Conservation (phyloP, 2,329 filamentous ascomycete species). For the Colletotrichum karsti region DNA sequence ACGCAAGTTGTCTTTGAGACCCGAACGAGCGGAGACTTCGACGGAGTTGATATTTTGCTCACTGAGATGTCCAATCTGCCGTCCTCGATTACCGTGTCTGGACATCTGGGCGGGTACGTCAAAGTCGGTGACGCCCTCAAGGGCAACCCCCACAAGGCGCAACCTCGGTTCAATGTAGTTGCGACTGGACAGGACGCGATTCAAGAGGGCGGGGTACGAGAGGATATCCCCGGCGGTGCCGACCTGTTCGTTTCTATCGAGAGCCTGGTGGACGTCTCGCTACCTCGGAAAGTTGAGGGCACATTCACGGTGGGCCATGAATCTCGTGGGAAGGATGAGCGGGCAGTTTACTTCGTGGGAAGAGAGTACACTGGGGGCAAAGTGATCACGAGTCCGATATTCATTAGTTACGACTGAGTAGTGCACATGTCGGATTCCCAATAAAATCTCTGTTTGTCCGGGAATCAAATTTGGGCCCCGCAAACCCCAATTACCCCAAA, state of each 20-base stretch:
- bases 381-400: constrained; percentile 20
- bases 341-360: constrained; percentile 16
- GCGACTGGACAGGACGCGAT: constrained; percentile 22
- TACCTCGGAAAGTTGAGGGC: constrained; percentile 34
- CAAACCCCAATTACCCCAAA: neutral
- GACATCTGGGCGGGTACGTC: constrained; percentile 38
- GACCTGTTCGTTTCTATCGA: constrained; percentile 36
- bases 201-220: constrained; percentile 26
- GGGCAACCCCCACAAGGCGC: constrained; percentile 38
- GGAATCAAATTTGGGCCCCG: neutral
- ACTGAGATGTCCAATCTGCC: neutral
- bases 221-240: constrained; percentile 34
- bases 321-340: neutral
- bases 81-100: constrained; percentile 30
- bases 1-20: constrained; percentile 34
- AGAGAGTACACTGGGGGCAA: constrained; percentile 16
- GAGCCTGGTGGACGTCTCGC: constrained; percentile 27
- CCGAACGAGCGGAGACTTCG: constrained; percentile 39
- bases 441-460: neutral
- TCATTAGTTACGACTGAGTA: neutral
- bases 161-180: constrained; percentile 33
- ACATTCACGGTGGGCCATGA: constrained; percentile 11
- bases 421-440: too few relatives aligned
- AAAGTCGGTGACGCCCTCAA: constrained; percentile 37
- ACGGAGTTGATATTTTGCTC: constrained; percentile 37